Conservation (phyloP, 768 basidiomycete species). For the Russula sp. region DNA sequence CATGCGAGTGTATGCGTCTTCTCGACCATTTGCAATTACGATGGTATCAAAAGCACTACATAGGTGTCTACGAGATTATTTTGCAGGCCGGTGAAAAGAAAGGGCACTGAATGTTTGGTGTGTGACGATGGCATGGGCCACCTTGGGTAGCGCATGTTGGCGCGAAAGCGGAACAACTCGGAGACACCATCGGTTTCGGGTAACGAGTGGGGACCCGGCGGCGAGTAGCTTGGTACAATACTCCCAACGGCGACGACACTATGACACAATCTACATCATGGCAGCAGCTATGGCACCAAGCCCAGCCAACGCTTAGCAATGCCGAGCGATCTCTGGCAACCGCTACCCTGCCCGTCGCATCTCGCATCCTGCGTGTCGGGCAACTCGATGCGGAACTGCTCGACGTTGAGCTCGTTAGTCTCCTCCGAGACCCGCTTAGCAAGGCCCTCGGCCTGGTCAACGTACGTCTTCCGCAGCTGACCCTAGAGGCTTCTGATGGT, state of each 20-base stretch:
- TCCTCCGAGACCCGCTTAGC: conserved; percentile 76
- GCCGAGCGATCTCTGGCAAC: conserved; percentile 38
- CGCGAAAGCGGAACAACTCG: no score
- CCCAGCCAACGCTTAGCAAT: conserved; percentile 45
- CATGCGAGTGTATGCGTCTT: conserved; percentile 16
- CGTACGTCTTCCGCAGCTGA: conserved; percentile 36
- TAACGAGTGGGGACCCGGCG: not conserved
- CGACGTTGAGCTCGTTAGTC: conserved; percentile 76
- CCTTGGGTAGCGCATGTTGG: no score
- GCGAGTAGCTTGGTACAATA: not conserved
- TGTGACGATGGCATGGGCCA: no score
- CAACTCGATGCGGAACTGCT: conserved; percentile 89
- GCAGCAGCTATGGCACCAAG: conserved; percentile 59
- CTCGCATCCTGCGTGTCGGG: conserved; percentile 66
- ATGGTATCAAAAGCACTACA: not conserved
- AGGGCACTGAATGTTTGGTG: no score
- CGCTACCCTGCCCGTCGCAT: conserved; percentile 18
- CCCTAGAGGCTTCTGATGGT: not conserved
- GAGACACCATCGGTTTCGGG: not conserved
- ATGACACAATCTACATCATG: conserved; percentile 29
- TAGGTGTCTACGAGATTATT: not conserved
- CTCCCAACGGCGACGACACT: not conserved
- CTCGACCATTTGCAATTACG: not conserved
- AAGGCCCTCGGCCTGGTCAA: conserved; percentile 61
- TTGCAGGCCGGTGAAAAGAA: not conserved